phyloP scores from a whole-genome alignment of 2,329 filamentous ascomycete genomes.

The Acrocalymma vagum region DNA sequence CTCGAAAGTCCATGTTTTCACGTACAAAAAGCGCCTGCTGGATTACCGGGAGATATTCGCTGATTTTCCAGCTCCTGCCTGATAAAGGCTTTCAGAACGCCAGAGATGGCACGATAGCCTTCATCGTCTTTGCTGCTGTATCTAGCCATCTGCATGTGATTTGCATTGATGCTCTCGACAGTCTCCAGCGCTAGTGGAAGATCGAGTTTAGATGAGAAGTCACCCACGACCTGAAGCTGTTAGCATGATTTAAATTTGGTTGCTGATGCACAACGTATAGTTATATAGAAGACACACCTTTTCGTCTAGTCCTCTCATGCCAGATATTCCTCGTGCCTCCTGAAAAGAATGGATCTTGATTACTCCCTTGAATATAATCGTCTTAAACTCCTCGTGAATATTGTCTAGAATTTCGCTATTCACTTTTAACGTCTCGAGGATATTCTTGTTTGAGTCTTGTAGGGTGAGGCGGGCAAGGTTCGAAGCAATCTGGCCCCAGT shows the following conservation, averaged over 20 bases:
- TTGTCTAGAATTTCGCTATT: constrained; percentile 49
- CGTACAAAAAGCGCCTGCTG: constrained; percentile 11
- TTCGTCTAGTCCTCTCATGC: constrained; percentile 42
- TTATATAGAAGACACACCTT: constrained; percentile 36
- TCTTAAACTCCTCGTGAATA: constrained; percentile 47
- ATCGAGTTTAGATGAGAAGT: constrained; percentile 52
- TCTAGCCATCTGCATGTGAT: constrained; percentile 51
- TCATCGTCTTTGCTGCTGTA: constrained; percentile 36
- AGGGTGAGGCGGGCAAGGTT: constrained; percentile 43
- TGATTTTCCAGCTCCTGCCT: constrained; percentile 12
- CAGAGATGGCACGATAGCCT: constrained; percentile 38
- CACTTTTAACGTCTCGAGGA: constrained; percentile 40
- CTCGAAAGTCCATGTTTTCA: constrained; percentile 10
- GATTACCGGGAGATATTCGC: constrained; percentile 2
- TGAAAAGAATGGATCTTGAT: constrained; percentile 53
- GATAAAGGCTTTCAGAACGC: constrained; percentile 36
- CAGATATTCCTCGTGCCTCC: constrained; percentile 28
- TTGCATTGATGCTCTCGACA: constrained; percentile 51
- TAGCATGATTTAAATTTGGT: constrained; percentile 12
- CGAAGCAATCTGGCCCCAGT: constrained; percentile 44
- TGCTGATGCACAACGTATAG: constrained; percentile 1
- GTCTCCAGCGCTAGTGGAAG: constrained; percentile 43
- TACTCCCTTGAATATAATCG: constrained; percentile 19
- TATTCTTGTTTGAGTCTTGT: constrained; percentile 45
- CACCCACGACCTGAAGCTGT: constrained; percentile 44